These are phyloP conservation scores for Royoungia palumana DNA, from an alignment of 768 basidiomycete genomes.

Conservation along the genomic window DNA sequence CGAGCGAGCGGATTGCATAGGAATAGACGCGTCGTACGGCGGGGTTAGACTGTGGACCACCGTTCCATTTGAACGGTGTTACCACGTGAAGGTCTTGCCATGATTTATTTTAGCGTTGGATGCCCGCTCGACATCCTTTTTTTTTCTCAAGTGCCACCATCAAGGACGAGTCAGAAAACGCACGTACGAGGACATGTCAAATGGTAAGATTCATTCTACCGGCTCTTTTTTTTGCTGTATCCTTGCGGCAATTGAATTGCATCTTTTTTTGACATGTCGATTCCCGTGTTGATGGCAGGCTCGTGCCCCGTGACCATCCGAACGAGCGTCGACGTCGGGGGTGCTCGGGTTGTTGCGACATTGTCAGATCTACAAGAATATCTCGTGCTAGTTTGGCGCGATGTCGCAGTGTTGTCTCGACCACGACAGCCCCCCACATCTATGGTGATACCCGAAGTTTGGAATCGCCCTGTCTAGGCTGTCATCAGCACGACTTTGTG, in stretches of 20 bases:
- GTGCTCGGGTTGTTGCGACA: slow-evolving; percentile 1
- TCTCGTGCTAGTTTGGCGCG: background rate
- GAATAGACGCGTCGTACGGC: slow-evolving; percentile 15
- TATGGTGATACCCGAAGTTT: no score
- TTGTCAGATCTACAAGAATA: background rate
- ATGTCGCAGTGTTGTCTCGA: slow-evolving; percentile 11
- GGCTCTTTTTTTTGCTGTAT: background rate
- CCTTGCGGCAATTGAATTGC: background rate
- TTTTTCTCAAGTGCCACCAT: background rate
- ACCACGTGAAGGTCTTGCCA: slow-evolving; percentile 15
- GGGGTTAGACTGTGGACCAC: slow-evolving; percentile 4
- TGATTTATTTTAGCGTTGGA: background rate
- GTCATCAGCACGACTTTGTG: no score
- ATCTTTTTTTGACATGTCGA: background rate
- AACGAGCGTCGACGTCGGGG: background rate
- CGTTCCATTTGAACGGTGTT: slow-evolving; percentile 1
- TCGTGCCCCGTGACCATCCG: background rate
- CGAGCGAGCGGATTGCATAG: slow-evolving; percentile 4
- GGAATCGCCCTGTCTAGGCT: no score
- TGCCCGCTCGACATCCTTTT: background rate
- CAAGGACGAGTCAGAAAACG: background rate
- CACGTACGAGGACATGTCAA: background rate
- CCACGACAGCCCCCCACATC: no score
- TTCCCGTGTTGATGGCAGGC: background rate
- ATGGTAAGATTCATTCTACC: background rate